Conservation (phyloP, 2,329 filamentous ascomycete species). For the Scedosporium dehoogii region DNA sequence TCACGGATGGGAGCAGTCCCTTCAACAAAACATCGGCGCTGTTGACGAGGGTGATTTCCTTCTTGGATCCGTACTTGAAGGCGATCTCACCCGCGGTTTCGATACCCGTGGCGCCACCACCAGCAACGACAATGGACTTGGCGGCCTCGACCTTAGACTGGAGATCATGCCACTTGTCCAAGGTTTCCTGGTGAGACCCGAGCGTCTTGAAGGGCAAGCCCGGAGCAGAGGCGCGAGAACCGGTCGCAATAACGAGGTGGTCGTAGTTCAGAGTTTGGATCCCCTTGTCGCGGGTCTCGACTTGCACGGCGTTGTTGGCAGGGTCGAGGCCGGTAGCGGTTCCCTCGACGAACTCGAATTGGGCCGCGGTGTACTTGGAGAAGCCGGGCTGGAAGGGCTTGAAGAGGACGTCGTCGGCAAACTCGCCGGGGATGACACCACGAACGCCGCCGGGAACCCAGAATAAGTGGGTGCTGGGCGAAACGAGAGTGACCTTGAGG, state of each 20-base stretch:
- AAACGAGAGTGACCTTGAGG: constrained; percentile 34
- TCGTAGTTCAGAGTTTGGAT: constrained; percentile 35
- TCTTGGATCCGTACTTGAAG: constrained; percentile 18
- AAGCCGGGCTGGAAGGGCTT: constrained; percentile 32
- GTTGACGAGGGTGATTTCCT: constrained; percentile 17
- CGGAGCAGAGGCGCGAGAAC: constrained; percentile 1
- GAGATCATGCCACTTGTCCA: constrained; percentile 24
- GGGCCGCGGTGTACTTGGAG: constrained; percentile 31
- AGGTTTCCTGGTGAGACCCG: constrained; percentile 30
- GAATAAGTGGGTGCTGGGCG: constrained; percentile 37
- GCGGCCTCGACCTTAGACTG: constrained; percentile 25
- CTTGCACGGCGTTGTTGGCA: constrained; percentile 28
- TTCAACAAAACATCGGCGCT: constrained; percentile 10
- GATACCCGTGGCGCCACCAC: constrained; percentile 26
- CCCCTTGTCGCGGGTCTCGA: constrained; percentile 23
- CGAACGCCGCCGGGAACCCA: constrained; percentile 39
- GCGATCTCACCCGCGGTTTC: constrained; percentile 28
- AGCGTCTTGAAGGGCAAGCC: constrained; percentile 39
- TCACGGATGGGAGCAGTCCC: constrained; percentile 19
- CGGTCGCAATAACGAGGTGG: constrained; percentile 40
- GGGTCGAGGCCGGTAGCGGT: constrained; percentile 34
- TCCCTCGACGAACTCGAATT: constrained; percentile 44
- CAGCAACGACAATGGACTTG: constrained; percentile 26
- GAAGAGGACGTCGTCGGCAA: constrained; percentile 26
- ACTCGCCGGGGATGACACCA: constrained; percentile 33